A percentile compares a stretch with the other conserved stretches of the same genome.
Conservation (phyloP, 139 green algal species). For the Yamagishiella unicocca region DNA sequence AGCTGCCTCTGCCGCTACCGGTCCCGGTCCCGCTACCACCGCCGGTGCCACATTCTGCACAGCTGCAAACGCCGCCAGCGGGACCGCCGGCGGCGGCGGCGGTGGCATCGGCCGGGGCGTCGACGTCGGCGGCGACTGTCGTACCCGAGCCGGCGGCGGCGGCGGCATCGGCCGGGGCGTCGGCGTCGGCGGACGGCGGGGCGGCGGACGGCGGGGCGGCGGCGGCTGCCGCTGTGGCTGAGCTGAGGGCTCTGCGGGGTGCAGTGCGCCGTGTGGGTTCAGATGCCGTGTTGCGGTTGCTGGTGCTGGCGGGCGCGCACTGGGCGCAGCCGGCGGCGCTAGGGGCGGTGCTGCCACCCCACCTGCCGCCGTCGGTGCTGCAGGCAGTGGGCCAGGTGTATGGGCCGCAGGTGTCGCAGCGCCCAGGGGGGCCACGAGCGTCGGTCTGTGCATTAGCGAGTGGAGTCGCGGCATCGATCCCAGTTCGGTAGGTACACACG, state of each 20-base stretch:
- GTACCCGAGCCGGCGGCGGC: not conserved
- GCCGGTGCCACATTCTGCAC: not conserved
- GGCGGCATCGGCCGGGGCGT: not conserved
- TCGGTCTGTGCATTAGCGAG: too few relatives aligned
- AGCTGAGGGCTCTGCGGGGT: not conserved
- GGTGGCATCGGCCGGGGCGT: not conserved
- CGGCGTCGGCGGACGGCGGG: not conserved
- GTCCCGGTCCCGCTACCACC: not conserved
- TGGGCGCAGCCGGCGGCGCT: not conserved
- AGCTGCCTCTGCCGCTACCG: not conserved
- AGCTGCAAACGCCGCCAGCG: too few relatives aligned
- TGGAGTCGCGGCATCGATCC: too few relatives aligned
- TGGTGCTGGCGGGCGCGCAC: slow-evolving; percentile 27
- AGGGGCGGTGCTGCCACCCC: slow-evolving; percentile 26
- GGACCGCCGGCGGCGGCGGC: not conserved
- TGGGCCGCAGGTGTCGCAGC: too few relatives aligned
- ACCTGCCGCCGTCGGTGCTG: not conserved
- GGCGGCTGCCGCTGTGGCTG: not conserved
- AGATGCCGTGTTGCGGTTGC: not conserved
- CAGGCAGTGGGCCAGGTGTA: not conserved
- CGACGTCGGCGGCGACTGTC: not conserved
- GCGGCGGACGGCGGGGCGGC: not conserved
- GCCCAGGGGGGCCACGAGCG: too few relatives aligned
- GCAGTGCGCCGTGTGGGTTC: not conserved
- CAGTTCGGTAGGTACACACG: too few relatives aligned